These are phyloP conservation scores for Moniliophthora roreri DNA, from an alignment of 1,284 basidiomycete species.

Conservation along the genomic window DNA sequence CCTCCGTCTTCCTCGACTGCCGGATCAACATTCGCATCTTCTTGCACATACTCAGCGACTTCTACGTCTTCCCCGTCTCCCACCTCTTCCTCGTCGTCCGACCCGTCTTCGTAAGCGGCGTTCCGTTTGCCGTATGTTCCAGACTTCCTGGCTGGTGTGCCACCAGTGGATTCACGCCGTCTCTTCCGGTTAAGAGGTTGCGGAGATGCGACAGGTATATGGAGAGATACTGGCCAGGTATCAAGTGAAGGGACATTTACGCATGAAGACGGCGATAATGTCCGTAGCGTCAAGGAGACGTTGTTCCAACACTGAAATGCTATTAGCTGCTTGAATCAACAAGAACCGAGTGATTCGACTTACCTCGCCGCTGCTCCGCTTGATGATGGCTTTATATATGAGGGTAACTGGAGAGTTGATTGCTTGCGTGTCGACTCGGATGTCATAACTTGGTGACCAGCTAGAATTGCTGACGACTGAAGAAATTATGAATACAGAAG, in stretches of 20 bases:
- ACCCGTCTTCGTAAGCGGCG: not conserved
- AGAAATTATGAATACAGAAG: not conserved
- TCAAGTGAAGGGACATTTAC: not conserved
- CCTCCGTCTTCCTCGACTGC: not conserved
- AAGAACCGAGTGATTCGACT: not conserved
- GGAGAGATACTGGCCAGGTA: not conserved
- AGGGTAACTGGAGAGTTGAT: slow-evolving; percentile 29
- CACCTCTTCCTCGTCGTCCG: not conserved
- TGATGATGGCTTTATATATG: slow-evolving; percentile 33
- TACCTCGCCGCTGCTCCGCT: slow-evolving; percentile 34
- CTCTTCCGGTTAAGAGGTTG: slow-evolving; percentile 2
- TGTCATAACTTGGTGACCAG: slow-evolving; percentile 34
- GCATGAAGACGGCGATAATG: not conserved
- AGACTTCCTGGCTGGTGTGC: not conserved
- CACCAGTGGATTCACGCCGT: not conserved
- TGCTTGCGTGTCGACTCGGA: slow-evolving; percentile 32
- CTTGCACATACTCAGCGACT: not conserved
- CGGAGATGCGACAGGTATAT: not conserved
- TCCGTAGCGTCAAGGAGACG: not conserved
- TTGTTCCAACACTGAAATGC: not conserved
- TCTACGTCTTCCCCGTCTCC: not conserved
- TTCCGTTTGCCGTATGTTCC: slow-evolving; percentile 2
- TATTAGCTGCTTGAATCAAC: not conserved
- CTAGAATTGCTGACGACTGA: slow-evolving; percentile 27
- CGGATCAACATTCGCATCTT: not conserved